Base-by-base conservation (phyloP, 345 rosid species). In the Draba incana region DNA sequence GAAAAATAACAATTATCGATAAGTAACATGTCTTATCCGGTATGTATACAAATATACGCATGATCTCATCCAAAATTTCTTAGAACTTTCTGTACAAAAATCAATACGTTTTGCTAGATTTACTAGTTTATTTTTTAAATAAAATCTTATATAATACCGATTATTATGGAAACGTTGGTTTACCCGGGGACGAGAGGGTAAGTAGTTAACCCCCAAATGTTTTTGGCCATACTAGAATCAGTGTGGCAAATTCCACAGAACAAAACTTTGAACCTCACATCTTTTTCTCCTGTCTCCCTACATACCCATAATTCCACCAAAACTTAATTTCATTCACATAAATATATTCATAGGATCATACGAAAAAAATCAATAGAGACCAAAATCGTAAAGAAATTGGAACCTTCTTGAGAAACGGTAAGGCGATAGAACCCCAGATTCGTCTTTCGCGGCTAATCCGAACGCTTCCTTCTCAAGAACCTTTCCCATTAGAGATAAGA, bases 131-230 rank as follows among this genome's bases (percentile, higher is more conserved):
- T 14, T 46, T 16, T 46, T 30, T 2, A 5, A 6, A 13, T 9
- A 27, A 25, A 31, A 31, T 31, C 6, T 31, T 6, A 4, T 31
- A 31, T 31, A 31, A 4, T 31, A 31, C 35, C 35, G 35, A 4
- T 31, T 0, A 31, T 31, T 31, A 33, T 10, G 31, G 10, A 69
- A 16, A 28, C 9, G 25, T 46, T 53, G 14, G 14, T 51, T 31
- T 77, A 86, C 89, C 90, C 85, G 0, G 90, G 90, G 7, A 87
- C 80, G 15, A 81, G 35, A 6, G 92, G 92, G 53, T 81, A 84
- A 10, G 49, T 25, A 4, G 81, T 39, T 23, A 9, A 4, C 0
- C 85, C 87, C 85, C 86, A 84, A 10, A 80, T 84, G 31, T 80
- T 81, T 70, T 71, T 84, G 4, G 79, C 44, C 71, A 59, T 77